Conservation (phyloP, 176 grass and related monocot species). For the Lolium perenne region DNA sequence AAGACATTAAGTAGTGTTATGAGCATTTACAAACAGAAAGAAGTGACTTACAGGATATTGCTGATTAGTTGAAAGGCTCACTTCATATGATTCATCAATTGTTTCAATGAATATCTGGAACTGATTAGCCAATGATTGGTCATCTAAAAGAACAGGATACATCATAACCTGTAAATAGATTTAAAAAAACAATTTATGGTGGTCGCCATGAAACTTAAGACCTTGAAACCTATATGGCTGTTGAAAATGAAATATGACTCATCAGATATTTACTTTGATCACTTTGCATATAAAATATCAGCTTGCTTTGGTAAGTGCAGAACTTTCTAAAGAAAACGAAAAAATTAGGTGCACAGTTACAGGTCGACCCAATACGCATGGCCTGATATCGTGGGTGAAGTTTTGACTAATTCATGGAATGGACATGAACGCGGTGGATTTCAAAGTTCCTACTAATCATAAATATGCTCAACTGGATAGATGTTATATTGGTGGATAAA, state of each 20-base stretch:
- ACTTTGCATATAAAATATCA: slow-evolving; percentile 21
- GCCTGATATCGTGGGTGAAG: background rate
- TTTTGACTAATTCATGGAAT: slow-evolving; percentile 25
- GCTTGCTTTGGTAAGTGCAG: slow-evolving; percentile 22
- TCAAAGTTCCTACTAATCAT: slow-evolving; percentile 13
- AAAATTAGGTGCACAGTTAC: slow-evolving; percentile 16
- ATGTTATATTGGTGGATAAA: slow-evolving; percentile 11
- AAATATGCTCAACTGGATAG: slow-evolving; percentile 1
- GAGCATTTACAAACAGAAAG: background rate
- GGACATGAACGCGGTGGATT: background rate
- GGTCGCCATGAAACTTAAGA: slow-evolving; percentile 33
- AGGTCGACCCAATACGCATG: background rate
- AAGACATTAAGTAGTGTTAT: slow-evolving; percentile 12
- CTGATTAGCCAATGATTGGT: slow-evolving; percentile 77
- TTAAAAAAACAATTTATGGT: slow-evolving; percentile 13
- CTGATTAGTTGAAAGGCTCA: slow-evolving; percentile 90
- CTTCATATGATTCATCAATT: slow-evolving; percentile 79
- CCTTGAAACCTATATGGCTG: background rate
- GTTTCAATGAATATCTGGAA: slow-evolving; percentile 91
- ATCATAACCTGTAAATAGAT: slow-evolving; percentile 74
- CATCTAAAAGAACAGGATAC: slow-evolving; percentile 81
- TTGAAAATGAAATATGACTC: slow-evolving; percentile 22
- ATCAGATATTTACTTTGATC: slow-evolving; percentile 8
- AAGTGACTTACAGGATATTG: slow-evolving; percentile 83
- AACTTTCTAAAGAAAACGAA: background rate